phyloP scores from a whole-genome alignment of 495 filamentous ascomycete genomes.

The Trichocladium uniseriatum region DNA sequence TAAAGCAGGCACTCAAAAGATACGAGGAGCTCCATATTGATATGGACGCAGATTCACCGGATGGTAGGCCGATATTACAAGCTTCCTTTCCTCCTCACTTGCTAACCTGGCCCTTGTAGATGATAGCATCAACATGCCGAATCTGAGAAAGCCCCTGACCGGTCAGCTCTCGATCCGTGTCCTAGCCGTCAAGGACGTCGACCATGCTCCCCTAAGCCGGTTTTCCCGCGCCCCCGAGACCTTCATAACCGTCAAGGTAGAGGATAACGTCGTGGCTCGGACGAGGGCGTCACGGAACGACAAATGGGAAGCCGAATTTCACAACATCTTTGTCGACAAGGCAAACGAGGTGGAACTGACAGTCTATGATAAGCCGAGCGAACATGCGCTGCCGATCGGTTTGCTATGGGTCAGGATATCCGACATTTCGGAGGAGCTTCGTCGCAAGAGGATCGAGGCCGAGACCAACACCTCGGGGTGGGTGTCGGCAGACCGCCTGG shows the following conservation, averaged over 20 bases:
- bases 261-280: conserved; percentile 79
- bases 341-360: conserved; percentile 97
- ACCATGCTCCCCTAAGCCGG: conserved; percentile 78
- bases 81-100: conserved; percentile 3
- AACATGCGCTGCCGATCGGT: conserved; percentile 84
- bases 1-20: conserved; percentile 90
- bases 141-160: conserved; percentile 84
- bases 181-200: conserved; percentile 83
- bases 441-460: conserved; percentile 91
- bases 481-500: conserved; percentile 95
- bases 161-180: conserved; percentile 81
- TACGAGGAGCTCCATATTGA: conserved; percentile 98
- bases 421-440: conserved; percentile 95
- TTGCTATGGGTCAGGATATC: conserved; percentile 95
- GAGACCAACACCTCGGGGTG: conserved; percentile 86
- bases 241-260: conserved; percentile 90
- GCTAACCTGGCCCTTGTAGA: conserved; percentile 45
- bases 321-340: conserved; percentile 89
- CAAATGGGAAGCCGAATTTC: conserved; percentile 81
- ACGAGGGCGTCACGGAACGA: conserved; percentile 84
- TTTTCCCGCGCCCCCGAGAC: conserved; percentile 90
- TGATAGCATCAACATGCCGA: conserved; percentile 92
- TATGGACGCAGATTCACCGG: conserved; percentile 74
- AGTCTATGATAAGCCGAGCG: conserved; percentile 88
- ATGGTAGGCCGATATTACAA: conserved; percentile 50